A percentile compares a stretch with the other conserved stretches of the same genome.
Evolutionary conservation across 2,329 filamentous ascomycete genomes (phyloP).

Genomic region (Penicillium sp.): DNA sequence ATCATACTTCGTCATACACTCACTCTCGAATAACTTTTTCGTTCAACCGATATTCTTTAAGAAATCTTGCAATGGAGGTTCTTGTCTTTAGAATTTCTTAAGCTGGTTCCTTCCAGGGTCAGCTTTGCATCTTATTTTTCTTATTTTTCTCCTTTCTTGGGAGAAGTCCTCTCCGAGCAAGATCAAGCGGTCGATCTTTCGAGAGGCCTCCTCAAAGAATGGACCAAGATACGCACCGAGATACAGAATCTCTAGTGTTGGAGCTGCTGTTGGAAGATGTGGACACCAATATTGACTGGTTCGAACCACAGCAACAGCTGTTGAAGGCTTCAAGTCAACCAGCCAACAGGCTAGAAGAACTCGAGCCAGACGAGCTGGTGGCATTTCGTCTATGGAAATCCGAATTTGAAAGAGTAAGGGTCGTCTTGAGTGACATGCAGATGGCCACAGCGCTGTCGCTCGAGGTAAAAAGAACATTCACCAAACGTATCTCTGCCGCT

Average conservation of each 20-base stretch:
- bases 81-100: not conserved
- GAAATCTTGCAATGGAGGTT: not conserved
- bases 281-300: not conserved
- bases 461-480: not conserved
- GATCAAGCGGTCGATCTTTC: not conserved
- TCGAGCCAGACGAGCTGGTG: not conserved
- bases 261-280: not conserved
- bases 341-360: not conserved
- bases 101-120: not conserved
- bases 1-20: not conserved
- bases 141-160: not conserved
- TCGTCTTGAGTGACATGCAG: not conserved
- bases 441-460: not conserved
- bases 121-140: not conserved
- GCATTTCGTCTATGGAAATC: not conserved
- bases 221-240: not conserved
- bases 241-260: not conserved
- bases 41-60: not conserved
- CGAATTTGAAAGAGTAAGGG: not conserved
- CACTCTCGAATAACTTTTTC: not conserved
- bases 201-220: not conserved
- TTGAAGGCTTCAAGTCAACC: not conserved
- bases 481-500: not conserved
- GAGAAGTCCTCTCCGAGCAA: not conserved
- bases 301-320: not conserved